Percentiles rank a stretch among this genome's conserved stretches.
These are phyloP conservation scores for Aspergillus tanneri DNA, from an alignment of 2,329 filamentous ascomycete genomes.

Conservation along the genomic window DNA sequence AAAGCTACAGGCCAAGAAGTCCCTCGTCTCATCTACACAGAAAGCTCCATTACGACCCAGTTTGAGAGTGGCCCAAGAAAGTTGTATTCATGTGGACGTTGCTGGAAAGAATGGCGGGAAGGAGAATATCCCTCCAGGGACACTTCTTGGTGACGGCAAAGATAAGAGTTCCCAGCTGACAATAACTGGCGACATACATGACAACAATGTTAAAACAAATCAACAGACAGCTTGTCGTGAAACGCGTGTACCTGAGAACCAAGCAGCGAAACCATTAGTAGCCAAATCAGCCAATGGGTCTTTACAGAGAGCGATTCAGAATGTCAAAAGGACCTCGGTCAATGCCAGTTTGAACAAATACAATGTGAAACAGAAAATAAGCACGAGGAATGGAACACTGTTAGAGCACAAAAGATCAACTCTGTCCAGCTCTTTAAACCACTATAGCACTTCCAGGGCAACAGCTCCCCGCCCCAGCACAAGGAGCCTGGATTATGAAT, in stretches of 20 bases:
- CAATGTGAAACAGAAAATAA: constrained; percentile 8
- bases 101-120: constrained; percentile 58
- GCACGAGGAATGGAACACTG: not conserved
- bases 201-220: constrained; percentile 21
- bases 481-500: constrained; percentile 36
- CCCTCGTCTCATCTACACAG: constrained; percentile 20
- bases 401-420: constrained; percentile 15
- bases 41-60: constrained; percentile 52
- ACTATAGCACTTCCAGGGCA: constrained; percentile 25
- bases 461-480: constrained; percentile 31
- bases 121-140: constrained; percentile 60
- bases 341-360: not conserved
- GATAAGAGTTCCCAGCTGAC: constrained; percentile 15
- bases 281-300: constrained; percentile 8
- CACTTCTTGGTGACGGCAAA: constrained; percentile 19
- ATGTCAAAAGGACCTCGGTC: constrained; percentile 6
- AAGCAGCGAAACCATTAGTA: constrained; percentile 7
- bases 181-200: constrained; percentile 25
- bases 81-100: constrained; percentile 46
- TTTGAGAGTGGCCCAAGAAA: constrained; percentile 41
- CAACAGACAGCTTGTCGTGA: constrained; percentile 11
- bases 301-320: constrained; percentile 10
- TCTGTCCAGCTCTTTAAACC: constrained; percentile 14
- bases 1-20: constrained; percentile 32
- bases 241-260: not conserved